Evolutionary conservation across 495 filamentous ascomycete genomes (phyloP), one percentile per base, ranked within the genome.

Genomic region (Podospora bellae-mahoneyi): DNA sequence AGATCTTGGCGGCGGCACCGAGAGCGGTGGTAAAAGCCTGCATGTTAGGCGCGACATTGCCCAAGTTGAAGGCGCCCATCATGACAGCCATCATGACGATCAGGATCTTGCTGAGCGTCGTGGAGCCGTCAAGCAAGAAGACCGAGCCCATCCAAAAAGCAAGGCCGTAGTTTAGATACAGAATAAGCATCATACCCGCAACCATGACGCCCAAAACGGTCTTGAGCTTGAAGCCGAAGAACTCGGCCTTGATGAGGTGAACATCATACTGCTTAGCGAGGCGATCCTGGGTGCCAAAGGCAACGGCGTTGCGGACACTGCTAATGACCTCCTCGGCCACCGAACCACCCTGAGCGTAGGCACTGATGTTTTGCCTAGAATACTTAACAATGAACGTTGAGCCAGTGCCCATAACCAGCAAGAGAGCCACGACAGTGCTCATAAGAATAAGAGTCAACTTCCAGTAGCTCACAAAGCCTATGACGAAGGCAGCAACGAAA

Each of bases 311-410:
- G 48, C 95, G 87, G 71, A 97, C 90, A 7, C 93, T 97, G 73
- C 91, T 94, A 75, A 99, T 88, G 66, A 97, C 94, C 78, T 99
- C 95, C 77, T 98, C 95, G 0, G 92, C 94, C 20, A 99, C 85
- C 0, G 90, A 93, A 60, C 94, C 94, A 73, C 93, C 94, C 18
- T 88, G 81, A 59, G 91, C 93, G 72, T 94, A 94, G 4, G 91
- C 86, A 58, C 89, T 82, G 61, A 97, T 82, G 34, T 92, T 89
- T 57, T 88, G 77, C 75, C 91, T 93, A 75, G 89, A 92, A 74
- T 84, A 95, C 73, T 89, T 92, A 74, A 93, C 78, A 68, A 97
- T 92, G 73, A 91, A 92, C 0, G 69, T 79, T 18, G 91, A 92
- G 2, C 88, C 85, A 62, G 77, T 80, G 34, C 90, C 92, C 91